Evolutionary conservation across 2,329 filamentous ascomycete species (phyloP).

Genomic region (Aspergillus sp.): DNA sequence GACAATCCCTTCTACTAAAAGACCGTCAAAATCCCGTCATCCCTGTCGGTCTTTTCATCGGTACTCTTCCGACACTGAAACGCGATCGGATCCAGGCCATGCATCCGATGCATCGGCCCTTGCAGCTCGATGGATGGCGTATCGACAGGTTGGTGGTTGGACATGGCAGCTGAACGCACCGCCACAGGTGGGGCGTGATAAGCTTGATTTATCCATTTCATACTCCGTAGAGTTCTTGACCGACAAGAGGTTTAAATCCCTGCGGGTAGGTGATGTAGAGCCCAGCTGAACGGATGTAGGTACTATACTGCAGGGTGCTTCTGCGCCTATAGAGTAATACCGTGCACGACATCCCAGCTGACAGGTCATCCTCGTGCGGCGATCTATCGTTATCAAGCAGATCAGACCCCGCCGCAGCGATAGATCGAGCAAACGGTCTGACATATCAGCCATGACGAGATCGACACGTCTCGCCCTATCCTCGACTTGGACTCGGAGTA

Average conservation of each 20-base stretch:
- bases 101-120: background rate
- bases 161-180: background rate
- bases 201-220: background rate
- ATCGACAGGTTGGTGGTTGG: background rate
- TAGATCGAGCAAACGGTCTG: background rate
- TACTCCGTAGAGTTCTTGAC: background rate
- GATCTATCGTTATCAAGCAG: no score
- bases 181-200: background rate
- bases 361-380: background rate
- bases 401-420: no score
- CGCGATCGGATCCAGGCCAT: background rate
- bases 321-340: no score
- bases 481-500: background rate
- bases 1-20: no score
- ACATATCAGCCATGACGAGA: background rate
- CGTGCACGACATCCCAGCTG: no score
- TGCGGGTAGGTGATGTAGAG: no score
- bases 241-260: no score
- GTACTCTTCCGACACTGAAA: background rate
- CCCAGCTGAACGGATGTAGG: background rate
- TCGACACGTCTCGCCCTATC: background rate
- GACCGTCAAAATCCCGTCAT: no score
- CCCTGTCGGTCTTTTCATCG: no score
- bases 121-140: no score
- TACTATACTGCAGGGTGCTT: no score